Conservation (phyloP, 2,329 filamentous ascomycete species). For the Colletotrichum zoysiae region DNA sequence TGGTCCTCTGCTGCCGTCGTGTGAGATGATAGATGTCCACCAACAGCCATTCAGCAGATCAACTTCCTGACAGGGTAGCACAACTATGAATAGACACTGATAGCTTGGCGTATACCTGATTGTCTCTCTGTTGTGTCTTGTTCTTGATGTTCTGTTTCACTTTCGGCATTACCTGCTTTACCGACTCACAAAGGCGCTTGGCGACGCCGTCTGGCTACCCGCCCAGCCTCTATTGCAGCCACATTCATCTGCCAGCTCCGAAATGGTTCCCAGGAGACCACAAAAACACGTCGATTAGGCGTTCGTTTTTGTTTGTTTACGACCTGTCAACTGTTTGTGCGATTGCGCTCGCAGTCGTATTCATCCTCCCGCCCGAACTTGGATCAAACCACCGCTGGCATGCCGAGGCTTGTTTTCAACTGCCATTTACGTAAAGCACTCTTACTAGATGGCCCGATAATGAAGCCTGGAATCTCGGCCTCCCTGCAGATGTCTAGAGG, state of each 20-base stretch:
- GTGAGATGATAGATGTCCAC: not conserved
- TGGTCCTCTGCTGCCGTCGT: not conserved
- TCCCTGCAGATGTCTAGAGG: not conserved
- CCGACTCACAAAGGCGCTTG: not conserved
- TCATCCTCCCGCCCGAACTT: not conserved
- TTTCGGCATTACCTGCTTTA: not conserved
- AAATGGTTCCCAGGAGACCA: not conserved
- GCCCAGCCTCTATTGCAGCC: not conserved
- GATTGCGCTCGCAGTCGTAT: not conserved
- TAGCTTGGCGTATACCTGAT: not conserved
- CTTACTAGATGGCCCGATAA: not conserved
- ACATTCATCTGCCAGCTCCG: not conserved
- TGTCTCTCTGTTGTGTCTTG: not conserved
- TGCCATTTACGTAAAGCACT: not conserved
- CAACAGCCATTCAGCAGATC: not conserved
- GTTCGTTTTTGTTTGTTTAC: not conserved
- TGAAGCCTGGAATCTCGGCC: not conserved
- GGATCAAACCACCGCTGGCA: not conserved
- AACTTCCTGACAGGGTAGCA: not conserved
- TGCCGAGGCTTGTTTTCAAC: not conserved
- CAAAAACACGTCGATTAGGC: not conserved
- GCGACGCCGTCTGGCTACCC: not conserved
- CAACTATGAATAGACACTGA: not conserved
- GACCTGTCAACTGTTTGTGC: not conserved
- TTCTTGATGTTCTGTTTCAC: not conserved